A percentile compares a stretch with the other conserved stretches of the same genome.
Evolutionary conservation across 2,329 filamentous ascomycete genomes (phyloP).

Genomic region (Botrytis tulipae): DNA sequence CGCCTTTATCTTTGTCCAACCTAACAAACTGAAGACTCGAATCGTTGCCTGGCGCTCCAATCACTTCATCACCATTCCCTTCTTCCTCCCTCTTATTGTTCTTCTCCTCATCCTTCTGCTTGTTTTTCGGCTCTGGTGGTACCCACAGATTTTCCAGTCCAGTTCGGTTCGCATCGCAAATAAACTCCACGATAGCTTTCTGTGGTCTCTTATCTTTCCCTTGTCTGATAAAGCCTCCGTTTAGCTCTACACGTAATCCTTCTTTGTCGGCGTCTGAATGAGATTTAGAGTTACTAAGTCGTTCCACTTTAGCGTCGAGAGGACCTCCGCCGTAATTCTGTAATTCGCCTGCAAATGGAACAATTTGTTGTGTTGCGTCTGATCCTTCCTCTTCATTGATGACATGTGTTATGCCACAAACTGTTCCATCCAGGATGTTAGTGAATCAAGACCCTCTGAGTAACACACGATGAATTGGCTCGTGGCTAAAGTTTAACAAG

Average conservation of each 20-base stretch:
- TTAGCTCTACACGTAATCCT: conserved; percentile 68
- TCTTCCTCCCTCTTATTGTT: conserved; percentile 38
- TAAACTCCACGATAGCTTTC: conserved; percentile 78
- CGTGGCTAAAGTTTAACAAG: conserved; percentile 2
- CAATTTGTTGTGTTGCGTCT: conserved; percentile 54
- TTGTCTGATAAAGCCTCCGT: conserved; percentile 55
- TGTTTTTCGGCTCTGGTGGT: conserved; percentile 45
- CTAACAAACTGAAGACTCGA: conserved; percentile 73
- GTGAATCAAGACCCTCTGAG: conserved; percentile 23
- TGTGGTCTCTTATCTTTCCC: conserved; percentile 57
- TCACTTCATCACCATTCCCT: conserved; percentile 37
- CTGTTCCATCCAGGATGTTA: conserved; percentile 42
- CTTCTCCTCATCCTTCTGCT: conserved; percentile 38
- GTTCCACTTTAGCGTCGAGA: conserved; percentile 64
- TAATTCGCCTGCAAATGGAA: conserved; percentile 74
- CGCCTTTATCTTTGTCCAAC: conserved; percentile 62
- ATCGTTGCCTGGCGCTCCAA: conserved; percentile 40
- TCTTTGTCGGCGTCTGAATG: conserved; percentile 65
- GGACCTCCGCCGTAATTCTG: conserved; percentile 53
- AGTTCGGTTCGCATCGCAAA: conserved; percentile 71
- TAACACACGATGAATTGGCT: not conserved
- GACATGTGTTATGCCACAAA: conserved; percentile 70
- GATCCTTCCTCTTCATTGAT: conserved; percentile 49
- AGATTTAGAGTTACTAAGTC: conserved; percentile 63
- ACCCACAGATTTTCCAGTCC: conserved; percentile 71